A percentile compares a stretch with the other conserved stretches of the same genome.
These are phyloP conservation scores for Pseudofabraea citricarpa DNA, from an alignment of 2,329 filamentous ascomycete species.

Conservation along the genomic window DNA sequence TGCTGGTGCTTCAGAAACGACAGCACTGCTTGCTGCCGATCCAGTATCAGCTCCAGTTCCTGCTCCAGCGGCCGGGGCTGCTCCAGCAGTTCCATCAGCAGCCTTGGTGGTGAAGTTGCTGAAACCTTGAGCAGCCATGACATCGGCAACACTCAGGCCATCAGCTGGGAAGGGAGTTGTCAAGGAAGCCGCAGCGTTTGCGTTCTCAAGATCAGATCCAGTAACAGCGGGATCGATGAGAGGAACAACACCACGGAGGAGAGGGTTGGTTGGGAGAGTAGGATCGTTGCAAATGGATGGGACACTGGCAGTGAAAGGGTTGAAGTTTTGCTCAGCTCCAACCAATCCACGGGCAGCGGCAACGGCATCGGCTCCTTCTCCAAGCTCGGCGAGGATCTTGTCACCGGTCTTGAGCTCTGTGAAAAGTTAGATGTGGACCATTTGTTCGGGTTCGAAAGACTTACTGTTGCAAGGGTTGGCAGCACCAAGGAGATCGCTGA, in stretches of 20 bases:
- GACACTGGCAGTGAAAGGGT: slow-evolving; percentile 55
- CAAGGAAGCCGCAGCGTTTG: slow-evolving; percentile 49
- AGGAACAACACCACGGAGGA: slow-evolving; percentile 62
- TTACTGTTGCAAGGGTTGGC: slow-evolving; percentile 64
- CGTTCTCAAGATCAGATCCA: slow-evolving; percentile 53
- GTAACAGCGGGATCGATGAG: slow-evolving; percentile 60
- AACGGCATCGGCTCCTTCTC: slow-evolving; percentile 53
- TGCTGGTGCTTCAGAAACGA: slow-evolving; percentile 8
- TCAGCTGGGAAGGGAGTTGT: slow-evolving; percentile 47
- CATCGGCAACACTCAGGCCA: slow-evolving; percentile 61
- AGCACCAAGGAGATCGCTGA: slow-evolving; percentile 57
- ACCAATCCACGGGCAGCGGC: slow-evolving; percentile 59
- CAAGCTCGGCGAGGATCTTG: slow-evolving; percentile 56
- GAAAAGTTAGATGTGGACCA: no score
- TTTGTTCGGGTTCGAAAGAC: no score
- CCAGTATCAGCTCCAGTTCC: slow-evolving; percentile 2
- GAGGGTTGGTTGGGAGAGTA: slow-evolving; percentile 53
- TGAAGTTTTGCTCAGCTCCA: slow-evolving; percentile 69
- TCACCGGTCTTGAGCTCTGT: slow-evolving; percentile 63
- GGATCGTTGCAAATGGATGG: slow-evolving; percentile 62
- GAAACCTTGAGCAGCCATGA: slow-evolving; percentile 59
- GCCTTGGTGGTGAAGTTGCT: slow-evolving; percentile 48
- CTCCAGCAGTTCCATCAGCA: slow-evolving; percentile 31
- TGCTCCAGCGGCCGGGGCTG: slow-evolving; percentile 1
- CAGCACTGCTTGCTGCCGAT: slow-evolving; percentile 7